phyloP scores from a whole-genome alignment of 768 basidiomycete species.

The Kwoniella heveanensis region DNA sequence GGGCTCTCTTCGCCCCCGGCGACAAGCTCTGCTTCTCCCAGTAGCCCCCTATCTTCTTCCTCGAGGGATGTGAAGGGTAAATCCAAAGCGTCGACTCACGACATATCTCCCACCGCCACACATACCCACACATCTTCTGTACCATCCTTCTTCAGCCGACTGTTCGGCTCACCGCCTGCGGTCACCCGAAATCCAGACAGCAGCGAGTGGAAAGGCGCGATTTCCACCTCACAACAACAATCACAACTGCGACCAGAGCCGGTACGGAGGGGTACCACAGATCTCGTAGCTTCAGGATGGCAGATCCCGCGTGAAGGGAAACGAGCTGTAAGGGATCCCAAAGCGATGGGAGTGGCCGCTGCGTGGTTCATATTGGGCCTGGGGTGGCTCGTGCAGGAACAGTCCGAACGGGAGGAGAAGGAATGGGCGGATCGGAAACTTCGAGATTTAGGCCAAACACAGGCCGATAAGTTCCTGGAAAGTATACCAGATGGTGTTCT shows the following conservation, averaged over 20 bases:
- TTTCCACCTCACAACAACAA: background rate
- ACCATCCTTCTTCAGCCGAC: slow-evolving; percentile 1
- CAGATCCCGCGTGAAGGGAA: slow-evolving; percentile 46
- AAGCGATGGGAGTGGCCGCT: slow-evolving; percentile 46
- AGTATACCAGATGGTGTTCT: background rate
- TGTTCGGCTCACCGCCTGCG: slow-evolving; percentile 12
- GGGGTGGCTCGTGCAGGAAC: slow-evolving; percentile 38
- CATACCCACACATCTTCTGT: background rate
- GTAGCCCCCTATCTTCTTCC: background rate
- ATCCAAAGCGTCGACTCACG: slow-evolving; percentile 7
- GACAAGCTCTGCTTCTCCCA: background rate
- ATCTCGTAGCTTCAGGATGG: slow-evolving; percentile 37
- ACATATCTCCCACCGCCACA: no score
- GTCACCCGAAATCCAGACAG: background rate
- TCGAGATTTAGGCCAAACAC: background rate
- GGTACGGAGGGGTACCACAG: slow-evolving; percentile 7
- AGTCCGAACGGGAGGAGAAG: slow-evolving; percentile 23
- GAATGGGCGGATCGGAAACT: background rate
- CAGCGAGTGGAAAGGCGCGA: no score
- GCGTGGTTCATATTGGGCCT: slow-evolving; percentile 47
- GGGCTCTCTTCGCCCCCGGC: background rate
- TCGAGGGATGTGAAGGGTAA: slow-evolving; percentile 13
- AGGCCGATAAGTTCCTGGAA: background rate
- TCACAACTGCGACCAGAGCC: slow-evolving; percentile 1
- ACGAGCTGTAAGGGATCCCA: slow-evolving; percentile 40